These are phyloP conservation scores for Pittosporum tobira DNA, from an alignment of 129 eudicot genomes.

Conservation along the genomic window DNA sequence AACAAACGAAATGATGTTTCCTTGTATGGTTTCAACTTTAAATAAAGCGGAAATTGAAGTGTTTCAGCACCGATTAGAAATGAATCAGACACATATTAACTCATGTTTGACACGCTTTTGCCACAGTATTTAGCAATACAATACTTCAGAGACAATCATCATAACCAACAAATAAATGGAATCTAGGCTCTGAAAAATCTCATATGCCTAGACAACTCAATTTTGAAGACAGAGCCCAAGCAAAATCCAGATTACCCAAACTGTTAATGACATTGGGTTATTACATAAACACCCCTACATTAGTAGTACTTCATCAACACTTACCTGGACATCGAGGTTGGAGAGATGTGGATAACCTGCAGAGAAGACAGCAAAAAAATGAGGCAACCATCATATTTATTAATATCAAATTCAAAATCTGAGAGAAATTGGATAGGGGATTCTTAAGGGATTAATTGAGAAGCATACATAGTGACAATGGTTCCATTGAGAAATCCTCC, in stretches of 20 bases:
- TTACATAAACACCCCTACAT: not conserved
- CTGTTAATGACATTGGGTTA: not conserved
- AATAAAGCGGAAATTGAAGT: not conserved
- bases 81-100: not conserved
- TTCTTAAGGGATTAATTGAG: not conserved
- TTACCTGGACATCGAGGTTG: constrained; percentile 98
- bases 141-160: not conserved
- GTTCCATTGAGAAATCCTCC: constrained; percentile 80
- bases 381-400: not conserved
- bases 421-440: not conserved
- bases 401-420: not conserved
- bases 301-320: not conserved
- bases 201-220: too few relatives aligned
- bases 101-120: not conserved
- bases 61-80: not conserved
- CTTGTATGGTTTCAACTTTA: not conserved
- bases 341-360: constrained; percentile 79
- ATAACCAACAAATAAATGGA: not conserved
- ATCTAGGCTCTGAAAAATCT: not conserved
- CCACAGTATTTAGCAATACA: not conserved
- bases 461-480: constrained; percentile 58
- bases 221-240: too few relatives aligned
- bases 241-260: not conserved
- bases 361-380: constrained; percentile 6
- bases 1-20: not conserved